Conservation (phyloP, 495 filamentous ascomycete species). For the Lophium mytilinum region DNA sequence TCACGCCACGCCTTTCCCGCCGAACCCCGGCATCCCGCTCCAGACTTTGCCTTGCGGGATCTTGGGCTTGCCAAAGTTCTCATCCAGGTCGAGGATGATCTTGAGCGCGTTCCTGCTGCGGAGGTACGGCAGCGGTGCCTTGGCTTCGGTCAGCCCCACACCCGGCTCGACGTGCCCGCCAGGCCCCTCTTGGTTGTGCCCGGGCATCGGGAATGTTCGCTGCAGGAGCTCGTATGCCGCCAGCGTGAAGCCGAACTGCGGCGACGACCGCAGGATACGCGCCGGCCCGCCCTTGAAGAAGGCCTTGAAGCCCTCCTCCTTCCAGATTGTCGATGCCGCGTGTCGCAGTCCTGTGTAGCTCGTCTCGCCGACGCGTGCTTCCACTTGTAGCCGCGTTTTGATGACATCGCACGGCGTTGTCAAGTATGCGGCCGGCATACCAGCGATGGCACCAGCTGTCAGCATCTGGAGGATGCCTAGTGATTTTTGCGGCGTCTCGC, state of each 20-base stretch:
- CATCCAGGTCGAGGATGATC: conserved; percentile 88
- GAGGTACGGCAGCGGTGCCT: conserved; percentile 67
- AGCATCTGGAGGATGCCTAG: conserved; percentile 89
- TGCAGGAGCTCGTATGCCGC: conserved; percentile 91
- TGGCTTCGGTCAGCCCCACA: conserved; percentile 49
- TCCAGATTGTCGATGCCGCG: conserved; percentile 70
- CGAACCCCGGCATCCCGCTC: conserved; percentile 24
- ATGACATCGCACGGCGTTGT: conserved; percentile 98
- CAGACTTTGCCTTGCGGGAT: conserved; percentile 37
- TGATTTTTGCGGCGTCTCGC: conserved; percentile 80
- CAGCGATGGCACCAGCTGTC: conserved; percentile 90
- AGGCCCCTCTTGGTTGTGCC: conserved; percentile 40
- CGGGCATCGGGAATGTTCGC: conserved; percentile 73
- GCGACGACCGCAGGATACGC: conserved; percentile 85
- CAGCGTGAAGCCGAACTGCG: conserved; percentile 96
- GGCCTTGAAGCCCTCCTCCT: conserved; percentile 86
- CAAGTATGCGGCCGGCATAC: conserved; percentile 97
- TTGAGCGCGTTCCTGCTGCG: conserved; percentile 91
- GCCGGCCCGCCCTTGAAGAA: conserved; percentile 99
- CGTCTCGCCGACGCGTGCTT: conserved; percentile 89
- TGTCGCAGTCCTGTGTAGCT: conserved; percentile 81
- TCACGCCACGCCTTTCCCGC: conserved; percentile 11
- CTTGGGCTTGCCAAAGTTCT: conserved; percentile 70
- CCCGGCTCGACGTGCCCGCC: conserved; percentile 45
- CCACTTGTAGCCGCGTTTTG: conserved; percentile 96